Conservation (phyloP, 805 yeast genomes). For the Yamadazyma tumulicola region DNA sequence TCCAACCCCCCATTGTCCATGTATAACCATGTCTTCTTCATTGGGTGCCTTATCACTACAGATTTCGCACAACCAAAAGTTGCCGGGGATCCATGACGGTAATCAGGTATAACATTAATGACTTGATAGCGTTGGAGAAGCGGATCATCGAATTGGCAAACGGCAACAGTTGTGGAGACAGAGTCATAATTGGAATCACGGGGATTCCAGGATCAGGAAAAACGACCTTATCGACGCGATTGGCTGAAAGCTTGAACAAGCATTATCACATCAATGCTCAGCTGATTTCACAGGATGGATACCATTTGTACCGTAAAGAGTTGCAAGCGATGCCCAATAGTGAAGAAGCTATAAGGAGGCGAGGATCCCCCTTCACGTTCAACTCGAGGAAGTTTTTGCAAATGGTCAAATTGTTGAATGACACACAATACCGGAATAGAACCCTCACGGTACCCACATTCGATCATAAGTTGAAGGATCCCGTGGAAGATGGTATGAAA, state of each 20-base stretch:
- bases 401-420: slow-evolving; percentile 18
- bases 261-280: slow-evolving; percentile 13
- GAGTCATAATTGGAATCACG: slow-evolving; percentile 57
- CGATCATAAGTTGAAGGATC: slow-evolving; percentile 73
- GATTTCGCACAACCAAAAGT: slow-evolving; percentile 1
- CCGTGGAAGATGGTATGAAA: slow-evolving; percentile 49
- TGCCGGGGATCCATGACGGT: neutral
- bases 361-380: slow-evolving; percentile 89
- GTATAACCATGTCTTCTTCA: neutral
- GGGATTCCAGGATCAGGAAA: slow-evolving; percentile 90
- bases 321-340: slow-evolving; percentile 48
- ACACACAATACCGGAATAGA: slow-evolving; percentile 16
- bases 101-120: neutral
- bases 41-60: too few species aligned
- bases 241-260: slow-evolving; percentile 29
- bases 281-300: slow-evolving; percentile 40
- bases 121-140: neutral
- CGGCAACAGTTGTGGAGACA: slow-evolving; percentile 7
- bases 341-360: slow-evolving; percentile 51
- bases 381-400: slow-evolving; percentile 46
- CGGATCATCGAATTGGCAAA: slow-evolving; percentile 3
- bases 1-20: neutral
- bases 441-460: slow-evolving; percentile 61
- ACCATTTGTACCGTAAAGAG: slow-evolving; percentile 31
- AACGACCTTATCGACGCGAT: slow-evolving; percentile 54